phyloP scores from a whole-genome alignment of 176 grass and related monocot species.

The Zizania latifolia region DNA sequence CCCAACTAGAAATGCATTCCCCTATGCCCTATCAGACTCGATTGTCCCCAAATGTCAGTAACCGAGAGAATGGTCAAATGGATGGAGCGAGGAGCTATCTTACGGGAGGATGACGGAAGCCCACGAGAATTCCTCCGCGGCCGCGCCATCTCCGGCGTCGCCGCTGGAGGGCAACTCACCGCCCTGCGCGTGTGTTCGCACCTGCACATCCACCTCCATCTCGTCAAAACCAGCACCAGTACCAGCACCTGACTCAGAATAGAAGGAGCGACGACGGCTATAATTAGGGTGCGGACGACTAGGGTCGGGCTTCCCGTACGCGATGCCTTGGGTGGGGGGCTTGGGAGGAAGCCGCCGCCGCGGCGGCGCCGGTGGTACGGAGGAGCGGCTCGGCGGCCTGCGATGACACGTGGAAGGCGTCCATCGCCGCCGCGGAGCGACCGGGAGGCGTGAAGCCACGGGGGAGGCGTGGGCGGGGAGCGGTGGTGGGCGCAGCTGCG shows the following conservation, averaged over 20 bases:
- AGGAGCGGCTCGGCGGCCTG: constrained; percentile 29
- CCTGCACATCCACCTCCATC: constrained; percentile 44
- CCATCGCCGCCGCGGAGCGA: constrained; percentile 17
- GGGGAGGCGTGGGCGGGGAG: background rate
- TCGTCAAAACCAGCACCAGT: constrained; percentile 25
- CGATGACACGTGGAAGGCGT: constrained; percentile 22
- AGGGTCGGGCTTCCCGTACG: constrained; percentile 20
- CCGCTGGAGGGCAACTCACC: background rate
- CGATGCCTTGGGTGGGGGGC: constrained; percentile 30
- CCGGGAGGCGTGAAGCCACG: background rate
- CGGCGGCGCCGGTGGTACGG: constrained; percentile 2
- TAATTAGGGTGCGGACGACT: constrained; percentile 5
- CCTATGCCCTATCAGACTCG: background rate
- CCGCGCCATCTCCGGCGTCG: constrained; percentile 5
- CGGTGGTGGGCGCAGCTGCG: background rate
- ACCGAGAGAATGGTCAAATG: no score
- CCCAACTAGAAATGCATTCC: constrained; percentile 8
- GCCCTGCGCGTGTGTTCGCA: constrained; percentile 43
- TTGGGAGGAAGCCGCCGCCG: background rate
- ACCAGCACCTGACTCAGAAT: constrained; percentile 5
- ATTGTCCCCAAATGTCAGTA: background rate
- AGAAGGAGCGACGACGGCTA: constrained; percentile 20
- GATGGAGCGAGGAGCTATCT: background rate
- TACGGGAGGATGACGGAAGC: constrained; percentile 67
- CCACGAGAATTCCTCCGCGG: constrained; percentile 37